A percentile compares a stretch with the other conserved stretches of the same genome.
Conservation (phyloP, 2,329 filamentous ascomycete species). For the Cyanodermella asteris region DNA sequence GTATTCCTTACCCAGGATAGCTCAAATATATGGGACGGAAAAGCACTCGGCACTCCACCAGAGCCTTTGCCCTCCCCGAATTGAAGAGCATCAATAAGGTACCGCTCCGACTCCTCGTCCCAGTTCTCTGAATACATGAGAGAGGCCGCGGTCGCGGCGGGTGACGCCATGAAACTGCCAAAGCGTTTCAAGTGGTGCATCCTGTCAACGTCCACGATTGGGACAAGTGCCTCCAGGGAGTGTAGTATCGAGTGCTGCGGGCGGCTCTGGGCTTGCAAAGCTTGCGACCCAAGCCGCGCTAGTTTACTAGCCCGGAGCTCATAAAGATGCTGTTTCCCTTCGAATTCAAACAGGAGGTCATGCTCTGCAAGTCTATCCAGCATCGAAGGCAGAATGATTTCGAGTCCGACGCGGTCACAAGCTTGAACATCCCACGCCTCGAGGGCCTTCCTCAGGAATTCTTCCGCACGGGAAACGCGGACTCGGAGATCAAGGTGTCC, state of each 20-base stretch:
- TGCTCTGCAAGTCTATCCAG: constrained; percentile 12
- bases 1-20: constrained; percentile 9
- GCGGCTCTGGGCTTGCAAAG: constrained; percentile 10
- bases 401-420: constrained; percentile 15
- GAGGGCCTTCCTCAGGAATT: constrained; percentile 6
- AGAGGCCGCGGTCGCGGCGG: constrained; percentile 20
- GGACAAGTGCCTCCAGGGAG: constrained; percentile 19
- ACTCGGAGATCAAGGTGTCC: too few relatives aligned
- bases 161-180: constrained; percentile 17
- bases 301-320: constrained; percentile 12
- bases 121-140: constrained; percentile 13
- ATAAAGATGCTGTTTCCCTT: constrained; percentile 8
- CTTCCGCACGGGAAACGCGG: constrained; percentile 2
- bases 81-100: constrained; percentile 10
- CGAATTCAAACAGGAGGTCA: constrained; percentile 12
- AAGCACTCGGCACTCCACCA: constrained; percentile 12
- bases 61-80: constrained; percentile 2
- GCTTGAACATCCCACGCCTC: constrained; percentile 12
- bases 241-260: constrained; percentile 14
- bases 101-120: constrained; percentile 14
- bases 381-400: constrained; percentile 14
- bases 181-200: constrained; percentile 13
- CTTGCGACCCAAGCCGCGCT: constrained; percentile 11
- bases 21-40: constrained; percentile 13
- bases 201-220: constrained; percentile 16